Conservation (phyloP, 31 red algal species). For the Odonthalia washingtoniensis region DNA sequence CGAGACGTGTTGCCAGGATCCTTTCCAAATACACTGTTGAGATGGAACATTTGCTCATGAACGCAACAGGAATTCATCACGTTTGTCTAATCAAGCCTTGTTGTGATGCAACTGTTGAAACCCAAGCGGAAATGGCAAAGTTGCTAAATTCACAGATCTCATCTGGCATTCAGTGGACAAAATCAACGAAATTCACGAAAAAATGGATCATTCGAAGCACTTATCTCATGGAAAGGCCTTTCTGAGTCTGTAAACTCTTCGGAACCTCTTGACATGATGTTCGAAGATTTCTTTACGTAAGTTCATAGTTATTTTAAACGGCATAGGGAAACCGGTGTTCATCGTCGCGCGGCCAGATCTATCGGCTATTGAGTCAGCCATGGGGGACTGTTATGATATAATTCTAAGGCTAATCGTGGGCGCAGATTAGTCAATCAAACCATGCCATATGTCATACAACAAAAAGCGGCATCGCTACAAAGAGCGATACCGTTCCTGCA, state of each 20-base stretch:
- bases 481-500: too few relatives aligned
- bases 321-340: too few relatives aligned
- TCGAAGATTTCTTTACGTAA: slow-evolving; percentile 39
- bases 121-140: slow-evolving; percentile 14
- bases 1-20: not conserved
- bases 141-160: slow-evolving; percentile 7
- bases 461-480: too few relatives aligned
- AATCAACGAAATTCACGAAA: slow-evolving; percentile 18
- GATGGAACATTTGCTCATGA: slow-evolving; percentile 19
- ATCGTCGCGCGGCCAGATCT: too few relatives aligned
- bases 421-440: too few relatives aligned
- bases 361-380: too few relatives aligned
- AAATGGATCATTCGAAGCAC: slow-evolving; percentile 2
- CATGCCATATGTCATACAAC: too few relatives aligned
- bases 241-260: slow-evolving; percentile 10
- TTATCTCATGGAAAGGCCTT: slow-evolving; percentile 36
- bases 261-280: slow-evolving; percentile 37
- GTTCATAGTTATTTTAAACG: slow-evolving; percentile 30
- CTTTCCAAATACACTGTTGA: slow-evolving; percentile 34
- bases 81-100: not conserved
- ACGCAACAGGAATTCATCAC: not conserved
- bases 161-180: slow-evolving; percentile 26
- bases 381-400: too few relatives aligned
- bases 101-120: not conserved
- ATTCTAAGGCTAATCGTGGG: too few relatives aligned